Evolutionary conservation across 2,329 filamentous ascomycete species (phyloP), one percentile per base, ranked within the genome.

Genomic region (Penicillium sp.): DNA sequence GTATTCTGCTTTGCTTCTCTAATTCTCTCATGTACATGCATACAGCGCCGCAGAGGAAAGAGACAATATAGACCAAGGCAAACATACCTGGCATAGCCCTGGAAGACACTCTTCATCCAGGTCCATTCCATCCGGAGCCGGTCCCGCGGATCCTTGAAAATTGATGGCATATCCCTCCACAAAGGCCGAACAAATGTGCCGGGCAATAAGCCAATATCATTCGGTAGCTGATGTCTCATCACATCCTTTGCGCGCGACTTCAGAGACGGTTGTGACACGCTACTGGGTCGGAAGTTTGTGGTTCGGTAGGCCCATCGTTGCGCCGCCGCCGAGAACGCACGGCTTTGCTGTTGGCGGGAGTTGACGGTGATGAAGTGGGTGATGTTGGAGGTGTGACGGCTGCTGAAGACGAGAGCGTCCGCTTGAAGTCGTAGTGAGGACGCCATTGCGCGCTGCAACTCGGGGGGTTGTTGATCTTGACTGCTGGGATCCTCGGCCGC

Each of bases 121-220:
- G 64, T 58, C 69, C 69, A 73, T 57, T 72, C 70, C 59, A 73
- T 60, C 13, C 51, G 58, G 51, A 67, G 45, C 45, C 69, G 60
- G 43, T 66, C 59, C 49, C 53, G 57, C 24, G 70, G 70, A 26
- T 66, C 56, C 39, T 59, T 50, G 50, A 73, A 72, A 49, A 72
- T 56, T 11, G 67, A 69, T 33, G 69, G 70, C 61, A 71, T 55
- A 48, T 72, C 65, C 47, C 59, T 60, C 64, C 66, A 69, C 29
- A 67, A 46, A 4, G 68, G 69, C 41, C 60, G 61, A 13, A 73
- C 59, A 47, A 69, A 72, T 0, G 68, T 72, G 27, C 71, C 71
- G 9, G 71, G 71, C 39, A 77, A 57, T 39, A 76, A 37, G 32
- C 75, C 75, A 18, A 76, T 55, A 55, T 75, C 70, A 48, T 73